Base-by-base conservation (phyloP, 768 basidiomycete genomes). In the Trametopsis cervina region DNA sequence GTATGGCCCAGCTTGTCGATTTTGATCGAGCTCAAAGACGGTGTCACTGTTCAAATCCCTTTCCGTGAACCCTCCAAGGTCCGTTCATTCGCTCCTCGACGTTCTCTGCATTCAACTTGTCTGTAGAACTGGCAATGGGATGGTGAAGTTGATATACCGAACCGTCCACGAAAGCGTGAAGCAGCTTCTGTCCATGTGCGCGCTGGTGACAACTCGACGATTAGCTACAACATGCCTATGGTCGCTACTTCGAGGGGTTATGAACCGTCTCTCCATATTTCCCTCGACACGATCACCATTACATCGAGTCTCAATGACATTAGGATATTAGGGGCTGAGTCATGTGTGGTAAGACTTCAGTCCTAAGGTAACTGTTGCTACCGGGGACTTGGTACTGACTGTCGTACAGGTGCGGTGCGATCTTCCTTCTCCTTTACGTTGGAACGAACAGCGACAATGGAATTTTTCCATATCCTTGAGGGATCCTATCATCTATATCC, bases 81-180 rank as follows among this genome's bases (percentile, higher is more conserved):
- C 53, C 46, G 39, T 24, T 4, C n/a, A 40, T 24, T 7, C 15
- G 15, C 15, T 7, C 18, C 38, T 15, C 13, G 17, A 20, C 41
- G 3, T 22, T 5, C 20, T 3, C 26, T 25, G 21, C 17, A 24
- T 11, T 2, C 3, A 6, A 23, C 25, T 39, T 22, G 3, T 2
- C 17, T 12, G 17, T 27, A 90, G 85, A 87, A 97, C 63, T 98
- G 95, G 95, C 80, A 84, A 62, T 97, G 86, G 84, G 95, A 97
- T 61, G 82, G 80, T 25, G 57, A 69, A 25, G 59, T 61, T 4
- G 67, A 75, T 17, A 55, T 74, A 15, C 76, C 75, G 1, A 64
- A 70, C 41, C 73, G 76, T 47, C 73, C 72, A 24, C 74, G 73
- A 45, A 74, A 74, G 53, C 75, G 83, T 44, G 82, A 85, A 63